Evolutionary conservation across 768 basidiomycete species (phyloP).

Genomic region (Hirschioporus abietinus): DNA sequence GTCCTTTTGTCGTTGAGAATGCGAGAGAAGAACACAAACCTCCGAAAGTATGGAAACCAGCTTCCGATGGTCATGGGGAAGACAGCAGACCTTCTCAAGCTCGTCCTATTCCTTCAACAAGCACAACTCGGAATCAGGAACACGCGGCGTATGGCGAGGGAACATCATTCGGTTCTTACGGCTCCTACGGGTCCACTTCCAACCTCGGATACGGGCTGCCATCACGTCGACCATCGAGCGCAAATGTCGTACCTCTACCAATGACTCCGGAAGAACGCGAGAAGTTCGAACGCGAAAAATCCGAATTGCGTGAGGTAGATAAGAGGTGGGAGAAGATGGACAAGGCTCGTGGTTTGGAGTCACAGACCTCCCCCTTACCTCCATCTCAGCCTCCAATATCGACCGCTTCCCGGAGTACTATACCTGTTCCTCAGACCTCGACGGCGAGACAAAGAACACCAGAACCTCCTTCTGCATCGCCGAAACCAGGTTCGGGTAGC

Average conservation of each 20-base stretch:
- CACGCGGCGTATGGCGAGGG: conserved; percentile 41
- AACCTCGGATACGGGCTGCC: conserved; percentile 34
- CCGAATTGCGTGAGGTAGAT: conserved; percentile 22
- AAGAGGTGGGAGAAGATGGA: conserved; percentile 25
- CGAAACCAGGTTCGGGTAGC: background rate
- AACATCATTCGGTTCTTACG: conserved; percentile 35
- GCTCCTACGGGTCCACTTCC: conserved; percentile 40
- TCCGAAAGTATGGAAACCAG: background rate
- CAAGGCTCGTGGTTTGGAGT: conserved; percentile 21
- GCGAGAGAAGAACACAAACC: background rate
- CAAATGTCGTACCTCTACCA: conserved; percentile 17
- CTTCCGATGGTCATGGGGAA: background rate
- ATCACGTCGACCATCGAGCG: conserved; percentile 24
- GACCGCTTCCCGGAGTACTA: conserved; percentile 16
- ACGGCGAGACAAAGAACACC: conserved; percentile 26
- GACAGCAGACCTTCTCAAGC: background rate
- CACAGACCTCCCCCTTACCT: conserved; percentile 12
- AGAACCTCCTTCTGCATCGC: conserved; percentile 15
- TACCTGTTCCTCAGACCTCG: conserved; percentile 23
- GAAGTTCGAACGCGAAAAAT: conserved; percentile 6
- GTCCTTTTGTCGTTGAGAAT: background rate
- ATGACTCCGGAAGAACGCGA: conserved; percentile 4
- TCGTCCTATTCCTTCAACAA: conserved; percentile 14
- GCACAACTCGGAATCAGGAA: conserved; percentile 45
- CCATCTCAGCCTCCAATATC: conserved; percentile 20